A percentile compares a stretch with the other conserved stretches of the same genome.
Conservation (phyloP, 768 basidiomycete genomes). For the Tylopilus felleus region DNA sequence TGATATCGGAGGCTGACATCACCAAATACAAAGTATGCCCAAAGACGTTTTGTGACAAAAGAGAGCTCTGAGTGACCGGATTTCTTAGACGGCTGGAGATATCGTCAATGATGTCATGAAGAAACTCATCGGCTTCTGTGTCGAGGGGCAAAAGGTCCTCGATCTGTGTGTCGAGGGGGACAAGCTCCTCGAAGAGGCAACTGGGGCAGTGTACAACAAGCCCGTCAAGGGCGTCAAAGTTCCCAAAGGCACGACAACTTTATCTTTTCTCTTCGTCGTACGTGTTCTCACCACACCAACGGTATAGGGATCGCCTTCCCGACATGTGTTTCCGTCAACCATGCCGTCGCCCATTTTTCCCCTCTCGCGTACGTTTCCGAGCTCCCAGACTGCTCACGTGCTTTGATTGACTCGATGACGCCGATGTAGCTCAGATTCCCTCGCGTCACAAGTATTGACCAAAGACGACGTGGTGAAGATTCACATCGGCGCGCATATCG, state of each 20-base stretch:
- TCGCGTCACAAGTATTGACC: slow-evolving; percentile 62
- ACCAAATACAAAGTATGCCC: slow-evolving; percentile 80
- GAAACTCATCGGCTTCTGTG: slow-evolving; percentile 70
- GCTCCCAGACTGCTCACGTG: not conserved
- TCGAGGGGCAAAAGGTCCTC: slow-evolving; percentile 83
- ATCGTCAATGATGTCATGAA: slow-evolving; percentile 83
- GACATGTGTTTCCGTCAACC: slow-evolving; percentile 91
- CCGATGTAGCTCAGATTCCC: slow-evolving; percentile 62
- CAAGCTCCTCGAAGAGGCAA: slow-evolving; percentile 85
- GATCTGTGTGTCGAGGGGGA: slow-evolving; percentile 94
- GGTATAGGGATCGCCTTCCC: slow-evolving; percentile 88
- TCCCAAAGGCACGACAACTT: slow-evolving; percentile 62
- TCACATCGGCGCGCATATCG: slow-evolving; percentile 95
- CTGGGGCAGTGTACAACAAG: slow-evolving; percentile 87
- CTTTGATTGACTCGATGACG: slow-evolving; percentile 28
- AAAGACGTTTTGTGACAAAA: slow-evolving; percentile 12
- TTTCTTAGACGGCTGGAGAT: slow-evolving; percentile 77
- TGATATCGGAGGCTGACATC: slow-evolving; percentile 68
- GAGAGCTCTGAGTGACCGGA: slow-evolving; percentile 6
- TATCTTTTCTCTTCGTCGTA: not conserved
- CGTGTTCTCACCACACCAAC: slow-evolving; percentile 5
- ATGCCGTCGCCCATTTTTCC: slow-evolving; percentile 92
- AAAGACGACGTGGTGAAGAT: slow-evolving; percentile 95
- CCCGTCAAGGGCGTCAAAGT: slow-evolving; percentile 84
- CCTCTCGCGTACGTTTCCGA: slow-evolving; percentile 76